Evolutionary conservation across 2,329 filamentous ascomycete species (phyloP), one percentile per base, ranked within the genome.

Genomic region (Arthrocladium fulminans): DNA sequence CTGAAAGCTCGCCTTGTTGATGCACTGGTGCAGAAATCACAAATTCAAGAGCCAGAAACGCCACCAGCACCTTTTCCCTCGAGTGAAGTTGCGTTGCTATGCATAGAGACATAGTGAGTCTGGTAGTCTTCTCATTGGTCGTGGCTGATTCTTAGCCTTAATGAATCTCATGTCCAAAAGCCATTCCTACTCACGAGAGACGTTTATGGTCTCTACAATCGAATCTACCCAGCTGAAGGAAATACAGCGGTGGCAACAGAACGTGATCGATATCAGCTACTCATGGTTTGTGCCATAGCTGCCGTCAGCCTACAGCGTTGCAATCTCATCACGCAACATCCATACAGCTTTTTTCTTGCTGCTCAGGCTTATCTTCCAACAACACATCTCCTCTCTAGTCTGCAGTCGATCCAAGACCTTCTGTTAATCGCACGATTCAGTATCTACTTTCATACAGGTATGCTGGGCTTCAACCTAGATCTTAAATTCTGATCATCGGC

Each of bases 391-490:
- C 61, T 64, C 1, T 55, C 58, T n/a, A 60, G 62, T 1, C 45
- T 66, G 1, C 54, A 61, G 4, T 65, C 65, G 0, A 62, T 71
- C 8, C 66, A 71, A 47, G 66, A 71, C 40, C 57, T 71, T 2
- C 53, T 72, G 0, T 49, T 71, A 3, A 57, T 71, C 13, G 64
- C 61, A 7, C 57, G 67, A 10, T 71, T 71, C 48, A 68, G 65
- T 0, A 68, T 71, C 34, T 71, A 70, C 45, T 61, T 70, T 50
- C 66, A 69, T 17, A 68, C 68, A n/a, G 63, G 38, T 40, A n/a
- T 22, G 7, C 20, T 40, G 13, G 13, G 8, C 35, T 38, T 10
- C 19, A 22, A 20, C 22, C 38, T 22, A 20, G 10, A 13, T 6
- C 8, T 5, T 22, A 24, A 8, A 6, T 6, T 22, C 38, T 40